A percentile compares a stretch with the other conserved stretches of the same genome.
phyloP scores from a whole-genome alignment of 306 rosid genomes.

The Prunus davidiana region DNA sequence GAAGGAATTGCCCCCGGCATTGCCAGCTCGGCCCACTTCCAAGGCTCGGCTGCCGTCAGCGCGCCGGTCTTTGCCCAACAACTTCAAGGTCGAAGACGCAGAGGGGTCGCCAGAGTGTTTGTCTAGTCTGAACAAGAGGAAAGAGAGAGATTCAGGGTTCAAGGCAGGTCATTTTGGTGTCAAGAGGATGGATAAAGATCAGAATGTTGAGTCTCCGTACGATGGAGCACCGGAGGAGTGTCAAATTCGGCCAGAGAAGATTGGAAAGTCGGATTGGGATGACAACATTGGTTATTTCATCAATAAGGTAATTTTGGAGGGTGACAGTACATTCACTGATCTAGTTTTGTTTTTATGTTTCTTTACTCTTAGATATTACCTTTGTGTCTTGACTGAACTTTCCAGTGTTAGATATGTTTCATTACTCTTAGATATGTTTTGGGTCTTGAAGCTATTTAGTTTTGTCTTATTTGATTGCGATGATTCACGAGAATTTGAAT shows the following conservation, averaged over 20 bases:
- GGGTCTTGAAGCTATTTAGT: not conserved
- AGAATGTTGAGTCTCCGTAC: conserved; percentile 67
- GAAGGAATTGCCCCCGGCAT: conserved; percentile 88
- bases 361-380: not conserved
- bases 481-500: not conserved
- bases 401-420: not conserved
- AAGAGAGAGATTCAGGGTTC: conserved; percentile 37
- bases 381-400: not conserved
- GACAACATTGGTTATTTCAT: conserved; percentile 80
- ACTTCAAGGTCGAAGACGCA: conserved; percentile 39
- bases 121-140: conserved; percentile 36
- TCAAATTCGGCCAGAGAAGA: conserved; percentile 19
- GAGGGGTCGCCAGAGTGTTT: conserved; percentile 27
- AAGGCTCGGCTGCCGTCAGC: conserved; percentile 73
- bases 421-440: too few species aligned
- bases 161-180: conserved; percentile 52
- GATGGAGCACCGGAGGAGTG: conserved; percentile 33
- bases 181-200: conserved; percentile 54
- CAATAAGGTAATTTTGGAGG: conserved; percentile 53
- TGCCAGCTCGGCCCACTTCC: conserved; percentile 84
- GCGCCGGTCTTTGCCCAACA: conserved; percentile 60
- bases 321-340: not conserved
- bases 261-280: conserved; percentile 40
- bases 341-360: not conserved
- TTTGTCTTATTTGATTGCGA: not conserved